Base-by-base conservation (phyloP, 2,329 filamentous ascomycete species). In the Penicillium palitans region DNA sequence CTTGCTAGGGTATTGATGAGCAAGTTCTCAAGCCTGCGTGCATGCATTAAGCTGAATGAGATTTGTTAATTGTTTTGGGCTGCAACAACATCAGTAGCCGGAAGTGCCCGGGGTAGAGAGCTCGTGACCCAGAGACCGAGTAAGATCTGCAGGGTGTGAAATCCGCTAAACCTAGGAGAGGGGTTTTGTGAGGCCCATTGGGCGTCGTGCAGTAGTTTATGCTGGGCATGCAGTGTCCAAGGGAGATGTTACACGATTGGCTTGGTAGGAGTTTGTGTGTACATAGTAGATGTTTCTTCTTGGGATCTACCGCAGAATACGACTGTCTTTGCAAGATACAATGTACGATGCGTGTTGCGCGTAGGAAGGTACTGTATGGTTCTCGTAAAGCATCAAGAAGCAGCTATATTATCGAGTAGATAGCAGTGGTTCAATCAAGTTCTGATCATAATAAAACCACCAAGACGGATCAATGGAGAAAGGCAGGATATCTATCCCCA, bases 1-100 rank as follows among this genome's bases (percentile, higher is more conserved):
- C 44, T 33, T 41, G 17, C 5, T 55, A 24, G 7, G 21, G 21
- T 7, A 27, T 27, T 44, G 39, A 50, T 33, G 15, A 39, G 44
- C 48, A 41, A 12, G 17, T 15, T 31, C 12, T 4, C 21, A 45
- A 27, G 3, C 9, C 37, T 48, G 54, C 24, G 31, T 31, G 54
- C 52, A 42, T 55, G 56, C 60, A 60, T 55, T 57, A 60, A 57
- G 50, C 35, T 58, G 19, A 17, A 45, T 46, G 25, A 59, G 33
- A 44, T 55, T 57, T 53, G 55, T 61, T 59, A 49, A 51, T 58
- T 60, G 55, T 63, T 63, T 66, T 57, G 53, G 51, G 42, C 51
- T 53, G 39, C 57, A 60, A n/a, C 2, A 52, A 24, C 35, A 53
- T 27, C 51, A 53, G 33, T 7, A 48, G 48, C 47, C 45, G 51